Percentiles rank a stretch among this genome's conserved stretches.
These are phyloP conservation scores for Tolypocladium nubicola DNA, from an alignment of 2,329 filamentous ascomycete genomes.

Conservation along the genomic window DNA sequence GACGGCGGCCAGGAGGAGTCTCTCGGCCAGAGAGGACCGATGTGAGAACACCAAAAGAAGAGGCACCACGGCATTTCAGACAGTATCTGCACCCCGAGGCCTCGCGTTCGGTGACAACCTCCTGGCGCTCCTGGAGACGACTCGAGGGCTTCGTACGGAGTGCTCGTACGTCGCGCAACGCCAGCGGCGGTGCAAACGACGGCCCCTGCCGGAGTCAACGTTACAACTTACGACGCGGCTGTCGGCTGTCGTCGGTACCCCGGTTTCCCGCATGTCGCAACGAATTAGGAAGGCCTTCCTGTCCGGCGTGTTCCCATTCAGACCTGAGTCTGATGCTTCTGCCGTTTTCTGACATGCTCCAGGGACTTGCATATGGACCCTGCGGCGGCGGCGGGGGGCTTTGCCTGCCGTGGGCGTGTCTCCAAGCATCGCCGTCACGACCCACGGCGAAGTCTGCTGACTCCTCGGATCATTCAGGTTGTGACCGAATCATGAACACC, in stretches of 20 bases:
- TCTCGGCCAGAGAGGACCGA: no score
- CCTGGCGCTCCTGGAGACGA: no score
- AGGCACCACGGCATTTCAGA: no score
- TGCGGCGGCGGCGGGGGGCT: background rate
- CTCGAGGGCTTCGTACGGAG: no score
- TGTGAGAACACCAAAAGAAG: no score
- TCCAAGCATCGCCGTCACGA: background rate
- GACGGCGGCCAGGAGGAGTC: no score
- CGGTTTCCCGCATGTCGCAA: background rate
- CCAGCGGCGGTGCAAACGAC: no score
- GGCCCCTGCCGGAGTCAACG: background rate
- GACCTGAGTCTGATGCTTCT: background rate
- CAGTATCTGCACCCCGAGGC: no score
- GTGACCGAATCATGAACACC: no score
- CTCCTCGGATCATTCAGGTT: background rate
- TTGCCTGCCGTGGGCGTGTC: background rate
- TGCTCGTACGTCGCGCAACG: no score
- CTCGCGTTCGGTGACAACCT: no score
- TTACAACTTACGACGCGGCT: background rate
- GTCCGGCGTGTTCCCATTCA: background rate
- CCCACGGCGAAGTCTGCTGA: background rate
- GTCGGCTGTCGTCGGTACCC: background rate
- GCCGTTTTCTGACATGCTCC: background rate
- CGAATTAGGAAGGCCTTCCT: background rate
- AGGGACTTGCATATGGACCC: background rate